A percentile compares a stretch with the other conserved stretches of the same genome.
These are phyloP conservation scores for Alternaria arborescens DNA, from an alignment of 2,329 filamentous ascomycete genomes.

Conservation along the genomic window DNA sequence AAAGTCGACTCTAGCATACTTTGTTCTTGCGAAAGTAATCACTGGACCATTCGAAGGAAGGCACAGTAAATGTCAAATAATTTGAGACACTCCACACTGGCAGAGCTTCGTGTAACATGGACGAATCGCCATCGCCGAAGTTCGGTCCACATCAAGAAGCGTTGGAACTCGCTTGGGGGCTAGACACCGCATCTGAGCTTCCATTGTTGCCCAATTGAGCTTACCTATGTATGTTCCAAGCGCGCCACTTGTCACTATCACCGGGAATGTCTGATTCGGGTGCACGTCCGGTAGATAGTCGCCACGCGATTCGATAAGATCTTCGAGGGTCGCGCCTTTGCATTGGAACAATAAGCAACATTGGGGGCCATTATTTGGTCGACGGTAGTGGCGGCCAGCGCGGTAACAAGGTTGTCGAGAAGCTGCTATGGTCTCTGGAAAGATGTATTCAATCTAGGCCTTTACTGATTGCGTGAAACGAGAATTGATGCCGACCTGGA, in stretches of 20 bases:
- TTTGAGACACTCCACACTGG: background rate
- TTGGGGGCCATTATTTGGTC: background rate
- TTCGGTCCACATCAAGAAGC: background rate
- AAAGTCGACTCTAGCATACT: background rate
- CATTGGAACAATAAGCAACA: background rate
- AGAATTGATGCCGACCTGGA: background rate
- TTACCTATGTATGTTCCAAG: background rate
- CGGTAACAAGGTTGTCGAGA: background rate
- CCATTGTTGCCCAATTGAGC: background rate
- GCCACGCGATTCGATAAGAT: background rate
- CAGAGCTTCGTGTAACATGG: background rate
- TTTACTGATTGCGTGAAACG: no score
- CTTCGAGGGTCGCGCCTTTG: background rate
- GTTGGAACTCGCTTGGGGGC: background rate
- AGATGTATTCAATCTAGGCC: no score
- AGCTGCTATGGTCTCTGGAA: background rate
- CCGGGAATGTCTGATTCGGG: background rate
- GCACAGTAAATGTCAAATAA: background rate
- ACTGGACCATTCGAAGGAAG: background rate
- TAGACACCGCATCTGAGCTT: background rate
- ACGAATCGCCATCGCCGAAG: background rate
- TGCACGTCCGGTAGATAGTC: background rate
- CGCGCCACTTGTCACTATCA: background rate
- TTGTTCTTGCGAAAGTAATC: background rate
- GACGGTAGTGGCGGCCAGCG: no score